Percentiles rank a stretch among this genome's conserved stretches.
These are phyloP conservation scores for Flaveria robusta DNA, from an alignment of 129 eudicot genomes.

Conservation along the genomic window DNA sequence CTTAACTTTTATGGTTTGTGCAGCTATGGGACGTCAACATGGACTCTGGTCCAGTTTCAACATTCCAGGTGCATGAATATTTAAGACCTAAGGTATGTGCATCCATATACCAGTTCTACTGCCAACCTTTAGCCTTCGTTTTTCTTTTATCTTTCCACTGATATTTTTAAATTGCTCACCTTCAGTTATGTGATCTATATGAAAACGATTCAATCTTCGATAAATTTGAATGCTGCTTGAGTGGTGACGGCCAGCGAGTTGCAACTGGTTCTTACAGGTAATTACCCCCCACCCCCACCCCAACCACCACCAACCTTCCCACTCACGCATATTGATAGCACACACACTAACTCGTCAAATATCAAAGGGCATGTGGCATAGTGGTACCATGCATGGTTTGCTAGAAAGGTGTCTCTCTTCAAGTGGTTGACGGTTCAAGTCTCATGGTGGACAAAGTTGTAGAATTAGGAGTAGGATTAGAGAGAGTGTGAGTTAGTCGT, in stretches of 20 bases:
- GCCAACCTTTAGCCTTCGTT: neutral
- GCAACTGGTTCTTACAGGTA: slow-evolving; percentile 99
- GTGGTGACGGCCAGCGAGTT: slow-evolving; percentile 94
- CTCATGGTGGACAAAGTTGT: no score
- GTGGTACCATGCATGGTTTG: no score
- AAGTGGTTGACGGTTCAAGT: no score
- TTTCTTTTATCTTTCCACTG: slow-evolving; percentile 10
- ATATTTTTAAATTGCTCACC: slow-evolving; percentile 10
- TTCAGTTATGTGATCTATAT: slow-evolving; percentile 92
- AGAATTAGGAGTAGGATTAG: no score
- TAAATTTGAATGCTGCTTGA: slow-evolving; percentile 95
- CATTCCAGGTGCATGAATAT: slow-evolving; percentile 93
- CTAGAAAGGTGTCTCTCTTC: no score
- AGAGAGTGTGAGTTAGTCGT: no score
- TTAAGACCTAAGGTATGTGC: slow-evolving; percentile 82
- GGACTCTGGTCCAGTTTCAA: slow-evolving; percentile 96
- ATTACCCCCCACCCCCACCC: neutral
- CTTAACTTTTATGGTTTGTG: slow-evolving; percentile 31
- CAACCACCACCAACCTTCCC: no score
- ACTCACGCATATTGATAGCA: neutral
- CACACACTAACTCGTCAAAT: neutral
- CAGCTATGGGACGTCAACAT: slow-evolving; percentile 98
- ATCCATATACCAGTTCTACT: slow-evolving; percentile 5
- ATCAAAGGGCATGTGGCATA: no score
- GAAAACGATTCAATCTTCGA: slow-evolving; percentile 97